These are phyloP conservation scores for Euphrasia confusa DNA, from an alignment of 257 asterid species.

Conservation along the genomic window DNA sequence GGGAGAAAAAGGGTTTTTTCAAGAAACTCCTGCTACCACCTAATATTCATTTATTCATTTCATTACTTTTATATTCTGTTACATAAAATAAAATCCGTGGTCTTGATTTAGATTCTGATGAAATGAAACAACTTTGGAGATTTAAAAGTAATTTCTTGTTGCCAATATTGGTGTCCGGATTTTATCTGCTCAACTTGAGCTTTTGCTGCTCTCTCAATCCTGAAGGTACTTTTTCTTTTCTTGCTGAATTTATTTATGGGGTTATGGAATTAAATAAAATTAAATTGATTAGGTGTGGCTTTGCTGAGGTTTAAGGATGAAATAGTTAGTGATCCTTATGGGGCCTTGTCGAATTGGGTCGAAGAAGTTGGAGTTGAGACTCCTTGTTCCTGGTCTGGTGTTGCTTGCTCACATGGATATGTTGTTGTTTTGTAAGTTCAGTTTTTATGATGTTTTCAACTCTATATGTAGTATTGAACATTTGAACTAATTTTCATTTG, in stretches of 20 bases:
- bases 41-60: not conserved
- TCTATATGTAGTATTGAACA: no score
- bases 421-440: slow-evolving; percentile 63
- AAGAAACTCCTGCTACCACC: slow-evolving; percentile 18
- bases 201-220: slow-evolving; percentile 46
- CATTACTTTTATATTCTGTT: not conserved
- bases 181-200: slow-evolving; percentile 29
- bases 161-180: slow-evolving; percentile 22
- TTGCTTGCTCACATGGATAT: slow-evolving; percentile 63
- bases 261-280: slow-evolving; percentile 20
- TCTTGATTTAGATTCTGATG: slow-evolving; percentile 28
- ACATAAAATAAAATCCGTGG: slow-evolving; percentile 14
- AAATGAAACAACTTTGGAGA: slow-evolving; percentile 37
- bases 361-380: slow-evolving; percentile 59
- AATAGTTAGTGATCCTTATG: slow-evolving; percentile 59
- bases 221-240: slow-evolving; percentile 49
- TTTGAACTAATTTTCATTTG: no score
- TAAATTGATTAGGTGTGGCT: slow-evolving; percentile 56
- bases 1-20: slow-evolving; percentile 22
- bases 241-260: slow-evolving; percentile 32
- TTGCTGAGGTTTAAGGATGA: slow-evolving; percentile 60
- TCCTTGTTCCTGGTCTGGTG: slow-evolving; percentile 84
- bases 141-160: slow-evolving; percentile 21
- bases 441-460: not conserved
- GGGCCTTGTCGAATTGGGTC: slow-evolving; percentile 68